Evolutionary conservation across 2,329 filamentous ascomycete genomes (phyloP).

Genomic region (Nemania bipapillata): DNA sequence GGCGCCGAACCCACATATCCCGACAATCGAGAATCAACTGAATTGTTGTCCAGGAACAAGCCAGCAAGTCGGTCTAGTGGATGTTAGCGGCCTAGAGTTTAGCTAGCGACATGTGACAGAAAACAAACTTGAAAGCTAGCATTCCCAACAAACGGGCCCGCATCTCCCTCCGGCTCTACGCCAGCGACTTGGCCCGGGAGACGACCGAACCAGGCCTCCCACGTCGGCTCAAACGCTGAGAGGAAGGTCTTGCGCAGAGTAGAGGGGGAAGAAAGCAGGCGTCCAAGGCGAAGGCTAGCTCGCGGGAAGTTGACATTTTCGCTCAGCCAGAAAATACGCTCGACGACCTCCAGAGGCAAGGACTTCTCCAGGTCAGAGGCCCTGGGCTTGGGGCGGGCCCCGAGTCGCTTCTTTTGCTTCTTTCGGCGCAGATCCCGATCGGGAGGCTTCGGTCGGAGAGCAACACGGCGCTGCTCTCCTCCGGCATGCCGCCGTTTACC

Average conservation of each 20-base stretch:
- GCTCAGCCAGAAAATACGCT: constrained; percentile 64
- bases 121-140: constrained; percentile 59
- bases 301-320: constrained; percentile 61
- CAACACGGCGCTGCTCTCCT: constrained; percentile 29
- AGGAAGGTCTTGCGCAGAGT: constrained; percentile 53
- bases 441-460: constrained; percentile 31
- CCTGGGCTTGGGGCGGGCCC: constrained; percentile 34
- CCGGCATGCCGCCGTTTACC: constrained; percentile 57
- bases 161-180: constrained; percentile 51
- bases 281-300: constrained; percentile 58
- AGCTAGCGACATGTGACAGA: background rate
- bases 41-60: constrained; percentile 59
- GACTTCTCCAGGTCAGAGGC: constrained; percentile 49
- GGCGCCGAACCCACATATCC: constrained; percentile 59
- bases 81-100: background rate
- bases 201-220: constrained; percentile 54
- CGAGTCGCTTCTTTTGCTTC: constrained; percentile 34
- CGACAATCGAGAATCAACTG: constrained; percentile 61
- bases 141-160: constrained; percentile 52
- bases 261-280: constrained; percentile 56
- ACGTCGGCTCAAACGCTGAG: constrained; percentile 55
- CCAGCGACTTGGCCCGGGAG: too few relatives aligned
- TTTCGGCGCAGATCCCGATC: constrained; percentile 21
- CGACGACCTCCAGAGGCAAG: constrained; percentile 65
- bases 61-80: constrained; percentile 57